Evolutionary conservation across 2,329 filamentous ascomycete species (phyloP).

Genomic region (Colletotrichum agaves): DNA sequence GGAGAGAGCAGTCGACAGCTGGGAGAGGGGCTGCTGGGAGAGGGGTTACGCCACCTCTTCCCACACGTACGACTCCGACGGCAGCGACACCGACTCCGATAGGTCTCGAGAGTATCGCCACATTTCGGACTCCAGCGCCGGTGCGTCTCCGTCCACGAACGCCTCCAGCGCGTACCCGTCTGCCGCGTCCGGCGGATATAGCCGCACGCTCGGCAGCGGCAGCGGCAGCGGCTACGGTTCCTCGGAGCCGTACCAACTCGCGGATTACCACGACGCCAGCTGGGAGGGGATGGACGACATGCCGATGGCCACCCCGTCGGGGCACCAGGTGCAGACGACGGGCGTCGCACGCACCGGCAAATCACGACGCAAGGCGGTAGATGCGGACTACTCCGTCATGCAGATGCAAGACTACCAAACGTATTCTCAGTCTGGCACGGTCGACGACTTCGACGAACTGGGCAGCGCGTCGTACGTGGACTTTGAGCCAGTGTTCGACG

Average conservation of each 20-base stretch:
- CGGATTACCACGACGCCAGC: constrained; percentile 27
- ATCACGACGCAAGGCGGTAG: constrained; percentile 5
- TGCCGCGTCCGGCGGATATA: constrained; percentile 24
- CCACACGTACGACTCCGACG: constrained; percentile 30
- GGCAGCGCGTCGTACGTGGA: constrained; percentile 24
- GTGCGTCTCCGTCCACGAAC: constrained; percentile 26
- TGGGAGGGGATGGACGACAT: constrained; percentile 28
- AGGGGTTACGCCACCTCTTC: constrained; percentile 17
- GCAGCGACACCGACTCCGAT: constrained; percentile 33
- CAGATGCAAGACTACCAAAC: constrained; percentile 26
- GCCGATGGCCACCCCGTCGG: constrained; percentile 15
- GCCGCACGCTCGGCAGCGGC: constrained; percentile 21
- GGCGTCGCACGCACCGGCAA: not conserved
- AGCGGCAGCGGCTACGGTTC: constrained; percentile 10
- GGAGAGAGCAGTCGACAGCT: constrained; percentile 32
- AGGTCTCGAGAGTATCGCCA: constrained; percentile 28
- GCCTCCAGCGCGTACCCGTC: constrained; percentile 28
- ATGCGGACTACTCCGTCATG: constrained; percentile 16
- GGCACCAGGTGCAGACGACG: not conserved
- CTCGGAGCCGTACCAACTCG: constrained; percentile 18
- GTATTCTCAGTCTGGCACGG: constrained; percentile 16
- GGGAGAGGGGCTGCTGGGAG: constrained; percentile 33
- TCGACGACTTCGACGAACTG: constrained; percentile 31
- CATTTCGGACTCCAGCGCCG: constrained; percentile 27
- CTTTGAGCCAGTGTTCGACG: constrained; percentile 34